Evolutionary conservation across 73 alveolate genomes (phyloP).

Genomic region (Uronychia setigera): DNA sequence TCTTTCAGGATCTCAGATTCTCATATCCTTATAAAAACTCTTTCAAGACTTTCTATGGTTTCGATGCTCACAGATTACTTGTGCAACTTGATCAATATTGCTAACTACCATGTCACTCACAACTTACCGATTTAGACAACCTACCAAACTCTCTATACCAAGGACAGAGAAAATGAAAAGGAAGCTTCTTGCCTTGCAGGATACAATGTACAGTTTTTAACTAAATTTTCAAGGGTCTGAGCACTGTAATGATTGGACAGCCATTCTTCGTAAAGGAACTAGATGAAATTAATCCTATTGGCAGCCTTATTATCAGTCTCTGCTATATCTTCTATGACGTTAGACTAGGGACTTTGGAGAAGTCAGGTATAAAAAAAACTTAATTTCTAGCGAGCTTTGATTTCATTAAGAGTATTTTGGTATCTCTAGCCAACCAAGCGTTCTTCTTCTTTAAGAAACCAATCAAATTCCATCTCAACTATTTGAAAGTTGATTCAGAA

Average conservation of each 20-base stretch:
- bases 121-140: slow-evolving; percentile 31
- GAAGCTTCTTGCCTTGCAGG: slow-evolving; percentile 44
- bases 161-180: slow-evolving; percentile 7
- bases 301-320: slow-evolving; percentile 19
- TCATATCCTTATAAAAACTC: slow-evolving; percentile 9
- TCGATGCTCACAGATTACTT: slow-evolving; percentile 29
- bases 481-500: slow-evolving; percentile 13
- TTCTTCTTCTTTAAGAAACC: slow-evolving; percentile 32
- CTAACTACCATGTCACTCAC: slow-evolving; percentile 8
- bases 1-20: slow-evolving; percentile 35
- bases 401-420: slow-evolving; percentile 16
- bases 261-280: slow-evolving; percentile 30
- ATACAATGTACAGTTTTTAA: slow-evolving; percentile 26
- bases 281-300: slow-evolving; percentile 47
- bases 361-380: background rate
- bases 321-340: slow-evolving; percentile 42
- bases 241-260: slow-evolving; percentile 35
- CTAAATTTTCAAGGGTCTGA: slow-evolving; percentile 7
- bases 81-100: slow-evolving; percentile 23
- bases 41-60: slow-evolving; percentile 15
- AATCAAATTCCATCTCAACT: slow-evolving; percentile 9
- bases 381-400: slow-evolving; percentile 30
- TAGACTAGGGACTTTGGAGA: slow-evolving; percentile 22
- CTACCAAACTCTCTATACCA: slow-evolving; percentile 25
- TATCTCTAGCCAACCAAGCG: slow-evolving; percentile 34